phyloP scores from a whole-genome alignment of 495 filamentous ascomycete genomes.

The Peziza echinospora region DNA sequence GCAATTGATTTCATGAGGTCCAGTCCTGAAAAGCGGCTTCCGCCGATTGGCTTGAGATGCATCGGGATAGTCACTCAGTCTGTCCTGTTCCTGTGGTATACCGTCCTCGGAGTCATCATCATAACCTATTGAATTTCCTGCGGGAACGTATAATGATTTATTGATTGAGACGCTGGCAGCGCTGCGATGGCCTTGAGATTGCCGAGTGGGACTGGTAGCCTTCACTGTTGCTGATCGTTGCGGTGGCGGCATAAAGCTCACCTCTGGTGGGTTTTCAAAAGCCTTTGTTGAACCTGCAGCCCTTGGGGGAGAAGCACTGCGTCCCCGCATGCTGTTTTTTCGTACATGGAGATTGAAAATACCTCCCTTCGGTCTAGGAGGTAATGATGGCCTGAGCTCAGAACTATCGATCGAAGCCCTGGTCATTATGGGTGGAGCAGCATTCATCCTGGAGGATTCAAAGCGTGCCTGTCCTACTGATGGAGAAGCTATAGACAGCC shows the following conservation, averaged over 20 bases:
- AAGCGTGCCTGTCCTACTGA: slow-evolving; percentile 14
- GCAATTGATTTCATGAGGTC: slow-evolving; percentile 52
- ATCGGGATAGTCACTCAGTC: slow-evolving; percentile 53
- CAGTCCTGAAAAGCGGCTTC: slow-evolving; percentile 48
- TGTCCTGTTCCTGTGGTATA: slow-evolving; percentile 10
- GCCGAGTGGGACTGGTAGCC: not conserved
- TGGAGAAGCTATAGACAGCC: slow-evolving; percentile 4
- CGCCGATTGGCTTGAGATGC: slow-evolving; percentile 64
- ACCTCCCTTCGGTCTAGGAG: slow-evolving; percentile 9
- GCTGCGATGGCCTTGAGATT: no score
- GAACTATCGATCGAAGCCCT: slow-evolving; percentile 11
- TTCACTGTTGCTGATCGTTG: not conserved
- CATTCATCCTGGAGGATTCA: slow-evolving; percentile 15
- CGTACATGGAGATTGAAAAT: slow-evolving; percentile 11
- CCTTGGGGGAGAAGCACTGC: slow-evolving; percentile 17
- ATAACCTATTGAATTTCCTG: slow-evolving; percentile 7
- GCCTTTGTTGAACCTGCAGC: not conserved
- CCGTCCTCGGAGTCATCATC: slow-evolving; percentile 21
- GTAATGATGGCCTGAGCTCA: slow-evolving; percentile 14
- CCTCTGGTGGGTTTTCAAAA: not conserved
- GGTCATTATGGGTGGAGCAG: slow-evolving; percentile 3
- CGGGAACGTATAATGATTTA: slow-evolving; percentile 13
- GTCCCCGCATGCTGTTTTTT: slow-evolving; percentile 11
- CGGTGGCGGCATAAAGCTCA: not conserved
- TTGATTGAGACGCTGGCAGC: slow-evolving; percentile 5